phyloP scores from a whole-genome alignment of 2,329 filamentous ascomycete species.

The Fusarium multiceps region DNA sequence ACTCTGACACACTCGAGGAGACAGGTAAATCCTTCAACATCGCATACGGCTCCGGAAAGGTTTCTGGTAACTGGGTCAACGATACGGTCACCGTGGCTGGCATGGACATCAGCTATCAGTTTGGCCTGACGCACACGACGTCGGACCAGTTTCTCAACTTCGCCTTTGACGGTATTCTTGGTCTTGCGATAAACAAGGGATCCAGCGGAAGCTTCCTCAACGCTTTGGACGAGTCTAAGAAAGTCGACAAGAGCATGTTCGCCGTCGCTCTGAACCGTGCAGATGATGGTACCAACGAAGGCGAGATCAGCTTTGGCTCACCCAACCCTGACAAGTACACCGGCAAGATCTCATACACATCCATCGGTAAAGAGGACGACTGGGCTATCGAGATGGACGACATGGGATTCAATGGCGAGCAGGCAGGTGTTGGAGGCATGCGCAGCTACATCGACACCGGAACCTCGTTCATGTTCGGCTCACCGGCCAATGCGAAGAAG shows the following conservation, averaged over 20 bases:
- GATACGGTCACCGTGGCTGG: conserved; percentile 77
- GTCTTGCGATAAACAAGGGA: conserved; percentile 73
- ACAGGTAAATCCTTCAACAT: conserved; percentile 70
- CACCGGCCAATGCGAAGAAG: conserved; percentile 71
- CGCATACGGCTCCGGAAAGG: conserved; percentile 80
- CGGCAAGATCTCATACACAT: conserved; percentile 75
- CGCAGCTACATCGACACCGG: conserved; percentile 85
- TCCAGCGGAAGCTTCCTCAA: conserved; percentile 75
- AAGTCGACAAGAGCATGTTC: conserved; percentile 73
- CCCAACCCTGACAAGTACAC: conserved; percentile 74
- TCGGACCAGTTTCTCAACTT: conserved; percentile 81
- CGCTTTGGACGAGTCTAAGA: conserved; percentile 64
- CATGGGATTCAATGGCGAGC: conserved; percentile 69
- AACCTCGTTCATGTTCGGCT: conserved; percentile 82
- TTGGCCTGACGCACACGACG: conserved; percentile 78
- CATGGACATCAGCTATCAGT: conserved; percentile 71
- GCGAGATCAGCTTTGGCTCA: conserved; percentile 81
- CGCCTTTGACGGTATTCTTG: conserved; percentile 89
- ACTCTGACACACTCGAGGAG: conserved; percentile 72
- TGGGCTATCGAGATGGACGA: conserved; percentile 81
- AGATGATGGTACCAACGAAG: conserved; percentile 73
- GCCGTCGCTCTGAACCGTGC: conserved; percentile 76
- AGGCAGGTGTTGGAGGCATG: conserved; percentile 64
- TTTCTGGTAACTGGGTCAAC: conserved; percentile 72
- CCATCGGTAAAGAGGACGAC: conserved; percentile 64